Evolutionary conservation across 148 eudicot genomes (phyloP), one percentile per base, ranked within the genome.

Genomic region (Rhododendron mucronatum): DNA sequence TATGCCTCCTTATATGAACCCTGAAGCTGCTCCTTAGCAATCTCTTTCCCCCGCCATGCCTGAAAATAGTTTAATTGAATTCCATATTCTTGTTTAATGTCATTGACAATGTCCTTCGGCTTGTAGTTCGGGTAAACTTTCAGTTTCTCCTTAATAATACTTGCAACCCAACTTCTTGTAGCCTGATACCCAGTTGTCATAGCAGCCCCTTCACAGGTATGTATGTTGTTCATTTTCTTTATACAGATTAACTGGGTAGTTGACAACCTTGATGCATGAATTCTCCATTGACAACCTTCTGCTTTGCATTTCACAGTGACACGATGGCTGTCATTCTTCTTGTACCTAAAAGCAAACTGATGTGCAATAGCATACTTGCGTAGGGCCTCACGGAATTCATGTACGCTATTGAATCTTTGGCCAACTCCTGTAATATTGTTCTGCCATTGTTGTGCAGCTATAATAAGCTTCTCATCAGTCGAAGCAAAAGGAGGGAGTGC

Each of bases 21-120:
- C 89, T 95, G 99, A 84, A 96, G 95, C 86, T 96, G 99, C 88
- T 96, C 99, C 87, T 93, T 95, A 69, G 98, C 99, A 86, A 96
- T 93, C 91, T 96, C 99, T 89, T 96, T 95, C 61, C 99, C 99
- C 12, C 98, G 93, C 99, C 99, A 96, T 48, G 99, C 99, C 88
- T 96, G 98, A 84, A 93, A 94, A 87, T 96, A 96, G 89, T 96
- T 95, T 47, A 96, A 79, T 69, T 96, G 95, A 88, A 96, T 89
- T 59, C 99, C 99, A 87, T 94, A 96, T 86, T 95, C 98, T 86
- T 94, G 87, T 82, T 96, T 95, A 75, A 96, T 92, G 89, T 96
- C 99, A 78, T 89, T 91, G 44, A 96, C 98, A 86, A 96, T 96
- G 89, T 96, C 99, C 91, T 94, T 96, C 13, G 99, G 99, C 89